A percentile compares a stretch with the other conserved stretches of the same genome.
These are phyloP conservation scores for Amanita jacksonii DNA, from an alignment of 768 basidiomycete species.

Conservation along the genomic window DNA sequence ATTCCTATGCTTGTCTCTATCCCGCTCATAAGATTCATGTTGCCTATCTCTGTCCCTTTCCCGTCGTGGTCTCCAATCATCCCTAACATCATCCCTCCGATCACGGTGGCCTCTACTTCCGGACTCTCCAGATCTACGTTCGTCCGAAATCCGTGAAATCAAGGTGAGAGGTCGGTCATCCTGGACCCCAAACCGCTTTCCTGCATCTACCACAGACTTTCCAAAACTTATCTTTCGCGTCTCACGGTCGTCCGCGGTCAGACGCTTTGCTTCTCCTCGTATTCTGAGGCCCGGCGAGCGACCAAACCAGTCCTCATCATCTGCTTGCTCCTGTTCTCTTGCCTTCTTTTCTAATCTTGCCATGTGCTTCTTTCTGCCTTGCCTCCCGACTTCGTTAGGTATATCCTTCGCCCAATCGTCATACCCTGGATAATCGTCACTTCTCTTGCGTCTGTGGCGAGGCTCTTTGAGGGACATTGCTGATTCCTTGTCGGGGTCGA, in stretches of 20 bases:
- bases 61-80: background rate
- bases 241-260: background rate
- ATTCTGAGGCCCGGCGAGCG: constrained; percentile 22
- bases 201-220: constrained; percentile 22
- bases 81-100: constrained; percentile 1
- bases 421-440: constrained; percentile 25
- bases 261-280: constrained; percentile 13
- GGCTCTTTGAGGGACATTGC: constrained; percentile 17
- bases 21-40: constrained; percentile 11
- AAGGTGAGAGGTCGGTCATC: constrained; percentile 18
- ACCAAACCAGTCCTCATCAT: constrained; percentile 67
- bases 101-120: constrained; percentile 12
- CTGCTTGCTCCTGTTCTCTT: constrained; percentile 29
- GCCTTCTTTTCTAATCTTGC: constrained; percentile 45
- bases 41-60: constrained; percentile 7
- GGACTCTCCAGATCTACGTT: background rate
- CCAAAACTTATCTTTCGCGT: constrained; percentile 23
- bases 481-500: constrained; percentile 28
- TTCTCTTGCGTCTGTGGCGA: constrained; percentile 35
- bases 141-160: constrained; percentile 22
- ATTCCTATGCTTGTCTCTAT: constrained; percentile 10
- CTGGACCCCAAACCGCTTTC: constrained; percentile 10
- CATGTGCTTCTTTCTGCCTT: constrained; percentile 50
- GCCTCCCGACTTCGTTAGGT: constrained; percentile 56
- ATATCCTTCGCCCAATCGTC: constrained; percentile 37